A percentile compares a stretch with the other conserved stretches of the same genome.
Conservation (phyloP, 116 monocot genomes). For the Cymodocea nodosa region DNA sequence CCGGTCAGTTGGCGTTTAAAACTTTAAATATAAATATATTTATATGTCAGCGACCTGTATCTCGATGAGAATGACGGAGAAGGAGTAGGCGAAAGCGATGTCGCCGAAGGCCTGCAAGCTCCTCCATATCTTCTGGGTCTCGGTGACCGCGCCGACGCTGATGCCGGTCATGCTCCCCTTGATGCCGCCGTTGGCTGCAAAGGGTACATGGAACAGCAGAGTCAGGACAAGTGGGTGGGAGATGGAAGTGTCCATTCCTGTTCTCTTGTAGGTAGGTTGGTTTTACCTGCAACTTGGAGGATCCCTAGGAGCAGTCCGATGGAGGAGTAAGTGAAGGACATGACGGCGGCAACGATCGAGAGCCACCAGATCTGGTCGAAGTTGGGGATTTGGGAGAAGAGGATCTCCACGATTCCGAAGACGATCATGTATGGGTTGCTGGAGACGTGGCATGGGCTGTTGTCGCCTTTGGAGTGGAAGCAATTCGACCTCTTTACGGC, state of each 20-base stretch:
- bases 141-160: constrained; percentile 23
- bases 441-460: constrained; percentile 43
- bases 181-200: constrained; percentile 42
- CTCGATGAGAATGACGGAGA: constrained; percentile 86
- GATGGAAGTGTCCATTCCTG: not conserved
- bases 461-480: constrained; percentile 52
- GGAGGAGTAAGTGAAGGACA: constrained; percentile 95
- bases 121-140: constrained; percentile 67
- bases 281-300: constrained; percentile 45
- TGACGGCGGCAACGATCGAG: constrained; percentile 80
- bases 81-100: constrained; percentile 93
- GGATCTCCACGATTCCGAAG: constrained; percentile 58
- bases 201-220: not conserved
- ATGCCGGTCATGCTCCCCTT: constrained; percentile 69
- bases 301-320: constrained; percentile 78
- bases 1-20: too few species aligned
- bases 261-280: not conserved
- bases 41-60: constrained; percentile 39
- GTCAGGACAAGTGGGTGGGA: too few species aligned
- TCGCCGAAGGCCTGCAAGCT: constrained; percentile 85
- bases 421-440: constrained; percentile 82
- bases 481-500: constrained; percentile 78
- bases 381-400: constrained; percentile 89
- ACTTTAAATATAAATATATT: not conserved
- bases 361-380: constrained; percentile 95